Evolutionary conservation across 495 filamentous ascomycete genomes (phyloP).

Genomic region (Massariosphaeria phaeospora): DNA sequence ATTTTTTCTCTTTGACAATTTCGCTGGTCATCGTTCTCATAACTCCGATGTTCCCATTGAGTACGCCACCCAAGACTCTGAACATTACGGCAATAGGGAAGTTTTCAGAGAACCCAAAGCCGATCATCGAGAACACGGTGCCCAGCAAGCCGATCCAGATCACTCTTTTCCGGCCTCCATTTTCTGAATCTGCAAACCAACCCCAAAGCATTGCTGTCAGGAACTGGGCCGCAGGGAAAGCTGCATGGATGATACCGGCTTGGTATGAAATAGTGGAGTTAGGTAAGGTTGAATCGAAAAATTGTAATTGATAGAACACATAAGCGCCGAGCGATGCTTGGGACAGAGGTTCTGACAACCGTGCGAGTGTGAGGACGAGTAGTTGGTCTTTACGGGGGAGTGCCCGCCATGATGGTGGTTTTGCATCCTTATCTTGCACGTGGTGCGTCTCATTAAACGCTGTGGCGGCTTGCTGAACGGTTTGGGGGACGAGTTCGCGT

Average conservation of each 20-base stretch:
- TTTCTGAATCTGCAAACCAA: conserved; percentile 63
- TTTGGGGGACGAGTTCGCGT: conserved; percentile 8
- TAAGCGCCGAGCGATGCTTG: conserved; percentile 69
- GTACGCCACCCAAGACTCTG: conserved; percentile 63
- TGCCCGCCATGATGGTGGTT: conserved; percentile 40
- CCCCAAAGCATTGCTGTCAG: conserved; percentile 84
- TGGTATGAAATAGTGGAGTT: conserved; percentile 60
- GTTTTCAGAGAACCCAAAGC: conserved; percentile 72
- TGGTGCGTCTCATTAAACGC: conserved; percentile 21
- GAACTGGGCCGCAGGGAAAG: conserved; percentile 79
- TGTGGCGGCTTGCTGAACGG: conserved; percentile 17
- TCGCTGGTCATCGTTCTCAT: conserved; percentile 79
- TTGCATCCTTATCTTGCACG: conserved; percentile 21
- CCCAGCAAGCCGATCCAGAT: conserved; percentile 70
- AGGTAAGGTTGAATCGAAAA: conserved; percentile 42
- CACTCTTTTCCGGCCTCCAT: conserved; percentile 69
- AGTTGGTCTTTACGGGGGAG: conserved; percentile 73
- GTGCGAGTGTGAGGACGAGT: conserved; percentile 64
- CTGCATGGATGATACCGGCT: conserved; percentile 71
- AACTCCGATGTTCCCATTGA: conserved; percentile 76
- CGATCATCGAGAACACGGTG: conserved; percentile 64
- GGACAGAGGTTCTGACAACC: conserved; percentile 72
- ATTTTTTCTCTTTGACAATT: conserved; percentile 63
- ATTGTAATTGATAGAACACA: conserved; percentile 55
- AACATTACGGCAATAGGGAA: conserved; percentile 72